Evolutionary conservation across 1,139 yeast species (phyloP).

Genomic region (Yamadazyma conglobata): DNA sequence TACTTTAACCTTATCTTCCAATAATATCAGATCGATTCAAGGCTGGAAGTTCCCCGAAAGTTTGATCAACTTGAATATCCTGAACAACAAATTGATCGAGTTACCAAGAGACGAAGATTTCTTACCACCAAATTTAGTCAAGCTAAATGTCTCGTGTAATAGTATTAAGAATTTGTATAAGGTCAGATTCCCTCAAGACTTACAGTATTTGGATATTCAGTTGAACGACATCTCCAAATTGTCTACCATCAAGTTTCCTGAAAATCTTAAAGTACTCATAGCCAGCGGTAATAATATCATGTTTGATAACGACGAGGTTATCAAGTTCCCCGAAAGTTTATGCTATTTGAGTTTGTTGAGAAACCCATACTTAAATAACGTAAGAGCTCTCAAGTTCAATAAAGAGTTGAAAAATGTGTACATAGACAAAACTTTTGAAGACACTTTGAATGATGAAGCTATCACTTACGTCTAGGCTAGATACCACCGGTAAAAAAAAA

Average conservation of each 20-base stretch:
- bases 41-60: conserved; percentile 12
- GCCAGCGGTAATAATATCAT: conserved; percentile 18
- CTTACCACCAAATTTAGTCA: conserved; percentile 15
- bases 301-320: conserved; percentile 14
- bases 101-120: conserved; percentile 12
- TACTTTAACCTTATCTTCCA: conserved; percentile 14
- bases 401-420: conserved; percentile 14
- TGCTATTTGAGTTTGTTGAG: conserved; percentile 15
- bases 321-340: conserved; percentile 15
- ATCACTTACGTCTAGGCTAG: conserved; percentile 14
- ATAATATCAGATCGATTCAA: conserved; percentile 10
- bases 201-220: conserved; percentile 19
- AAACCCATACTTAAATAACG: conserved; percentile 15
- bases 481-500: background rate
- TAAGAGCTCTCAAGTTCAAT: conserved; percentile 14
- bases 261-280: conserved; percentile 14
- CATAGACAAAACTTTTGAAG: conserved; percentile 13
- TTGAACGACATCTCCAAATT: conserved; percentile 15
- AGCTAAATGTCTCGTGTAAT: conserved; percentile 17
- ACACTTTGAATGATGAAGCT: conserved; percentile 7
- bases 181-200: conserved; percentile 13
- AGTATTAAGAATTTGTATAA: conserved; percentile 11
- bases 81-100: conserved; percentile 14
- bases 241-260: conserved; percentile 13
- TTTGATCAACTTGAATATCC: conserved; percentile 14